Conservation (phyloP, 169 alveolate species). For the Plasmodium yoelii region DNA sequence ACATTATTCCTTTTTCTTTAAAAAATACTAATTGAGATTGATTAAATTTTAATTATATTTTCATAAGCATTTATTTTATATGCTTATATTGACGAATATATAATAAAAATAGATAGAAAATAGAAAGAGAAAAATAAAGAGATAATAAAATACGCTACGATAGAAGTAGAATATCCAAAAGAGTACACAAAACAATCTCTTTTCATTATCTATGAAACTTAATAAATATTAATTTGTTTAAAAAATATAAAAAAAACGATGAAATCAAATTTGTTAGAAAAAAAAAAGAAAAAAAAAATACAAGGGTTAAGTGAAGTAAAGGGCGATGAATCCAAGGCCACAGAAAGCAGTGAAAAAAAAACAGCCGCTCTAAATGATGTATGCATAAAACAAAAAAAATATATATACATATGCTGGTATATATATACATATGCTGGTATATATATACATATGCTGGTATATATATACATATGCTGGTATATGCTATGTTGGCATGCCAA, state of each 20-base stretch:
- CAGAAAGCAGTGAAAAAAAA: slow-evolving; percentile 29
- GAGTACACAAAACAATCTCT: no score
- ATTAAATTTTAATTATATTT: no score
- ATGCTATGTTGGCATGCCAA: background rate
- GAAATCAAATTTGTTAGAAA: slow-evolving; percentile 48
- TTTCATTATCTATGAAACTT: background rate
- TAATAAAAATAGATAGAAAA: background rate
- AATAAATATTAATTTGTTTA: background rate
- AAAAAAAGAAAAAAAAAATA: slow-evolving; percentile 53
- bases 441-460: background rate
- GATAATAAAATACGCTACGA: background rate
- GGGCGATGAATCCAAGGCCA: slow-evolving; percentile 15
- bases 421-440: background rate
- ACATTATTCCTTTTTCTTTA: no score
- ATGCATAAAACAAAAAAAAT: slow-evolving; percentile 2
- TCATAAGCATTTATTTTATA: no score
- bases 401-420: background rate
- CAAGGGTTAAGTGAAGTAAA: slow-evolving; percentile 10
- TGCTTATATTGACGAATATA: background rate
- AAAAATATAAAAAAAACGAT: background rate
- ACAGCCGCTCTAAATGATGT: slow-evolving; percentile 20
- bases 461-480: background rate
- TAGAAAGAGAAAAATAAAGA: background rate
- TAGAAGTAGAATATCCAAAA: background rate
- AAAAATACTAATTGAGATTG: no score